Evolutionary conservation across 2,329 filamentous ascomycete genomes (phyloP), one percentile per base, ranked within the genome.

Genomic region (Tolypocladium tundrense): DNA sequence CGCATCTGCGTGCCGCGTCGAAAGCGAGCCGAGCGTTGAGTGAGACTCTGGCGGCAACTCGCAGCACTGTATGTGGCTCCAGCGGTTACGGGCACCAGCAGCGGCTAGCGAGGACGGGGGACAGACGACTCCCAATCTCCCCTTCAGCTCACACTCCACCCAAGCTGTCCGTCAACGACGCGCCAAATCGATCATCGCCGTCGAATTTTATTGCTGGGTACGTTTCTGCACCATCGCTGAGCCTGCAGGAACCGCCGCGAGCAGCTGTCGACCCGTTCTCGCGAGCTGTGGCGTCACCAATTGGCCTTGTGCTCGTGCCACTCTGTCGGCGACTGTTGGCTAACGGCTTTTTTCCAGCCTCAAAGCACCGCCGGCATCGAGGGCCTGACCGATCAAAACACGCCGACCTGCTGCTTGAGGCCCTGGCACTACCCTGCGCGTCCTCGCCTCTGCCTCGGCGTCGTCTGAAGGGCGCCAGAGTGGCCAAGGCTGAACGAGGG

Each of bases 11-110:
- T 54, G 35, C 24, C 33, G 53, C 39, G 39, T 33, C 8, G n/a
- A n/a, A 7, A n/a, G 8, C 53, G 39, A 27, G 37, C 24, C 27
- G 53, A 43, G 14, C 40, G 13, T n/a, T 8, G 24, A 35, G 16
- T 42, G 24, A 33, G 39, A 11, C n/a, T 27, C 19, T n/a, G 9
- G 53, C 7, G 14, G 37, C 14, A 21, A 13, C 31, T 27, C 19
- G 16, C 21, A 37, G 54, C 59, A 62, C 59, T 59, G 60, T 60
- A 60, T 53, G 54, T 52, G 56, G 54, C 53, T 58, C 55, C 53
- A 52, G 57, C 51, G 42, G 48, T 31, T 11, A 13, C 48, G 27
- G 27, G 31, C 24, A 57, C 40, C 41, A 45, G 42, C 54, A 59
- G 45, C 57, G 43, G 39, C 48, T 59, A 58, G 55, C 35, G 43